Base-by-base conservation (phyloP, 495 filamentous ascomycete genomes). In the Hypomontagnella monticulosa region DNA sequence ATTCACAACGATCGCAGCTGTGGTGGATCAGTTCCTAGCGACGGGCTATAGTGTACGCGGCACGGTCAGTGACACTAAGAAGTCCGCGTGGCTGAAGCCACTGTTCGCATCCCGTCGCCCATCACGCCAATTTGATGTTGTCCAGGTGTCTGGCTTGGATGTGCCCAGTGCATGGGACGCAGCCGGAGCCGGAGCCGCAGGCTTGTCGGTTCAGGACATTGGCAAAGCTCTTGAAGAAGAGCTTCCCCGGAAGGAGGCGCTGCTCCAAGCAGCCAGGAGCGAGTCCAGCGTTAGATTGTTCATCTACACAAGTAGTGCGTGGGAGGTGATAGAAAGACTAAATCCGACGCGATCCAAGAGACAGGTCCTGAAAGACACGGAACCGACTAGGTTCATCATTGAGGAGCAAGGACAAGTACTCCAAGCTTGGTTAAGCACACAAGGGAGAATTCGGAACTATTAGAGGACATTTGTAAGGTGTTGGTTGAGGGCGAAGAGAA, bases 271-370 rank as follows among this genome's bases (percentile, higher is more conserved):
- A 3, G 69, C 72, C 8, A 50, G 19, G 36, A 46, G 61, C 16
- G 66, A 57, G 7, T 46, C 42, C 1, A 66, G 41, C 8, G 63
- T 78, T 9, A 68, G 66, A 48, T 43, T 57, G 1, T 74, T 78
- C 16, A 62, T 71, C 4, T 67, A 73, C 18, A 78, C 76, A 0
- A 64, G 57, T 0, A 77, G 72, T 4, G 67, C 71, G 5, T 77
- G 72, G 75, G 71, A 70, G 0, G 71, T n/a, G n/a, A n/a, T n/a
- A n/a, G n/a, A n/a, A n/a, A n/a, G n/a, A n/a, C n/a, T n/a, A n/a
- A n/a, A n/a, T n/a, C n/a, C n/a, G n/a, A n/a, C n/a, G n/a, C n/a
- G n/a, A n/a, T n/a, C n/a, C n/a, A n/a, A n/a, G n/a, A n/a, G n/a
- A n/a, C n/a, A n/a, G n/a, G n/a, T n/a, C n/a, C n/a, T n/a, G n/a